A percentile compares a stretch with the other conserved stretches of the same genome.
Conservation (phyloP, 345 rosid genomes). For the Cardamine chenopodiifolia region DNA sequence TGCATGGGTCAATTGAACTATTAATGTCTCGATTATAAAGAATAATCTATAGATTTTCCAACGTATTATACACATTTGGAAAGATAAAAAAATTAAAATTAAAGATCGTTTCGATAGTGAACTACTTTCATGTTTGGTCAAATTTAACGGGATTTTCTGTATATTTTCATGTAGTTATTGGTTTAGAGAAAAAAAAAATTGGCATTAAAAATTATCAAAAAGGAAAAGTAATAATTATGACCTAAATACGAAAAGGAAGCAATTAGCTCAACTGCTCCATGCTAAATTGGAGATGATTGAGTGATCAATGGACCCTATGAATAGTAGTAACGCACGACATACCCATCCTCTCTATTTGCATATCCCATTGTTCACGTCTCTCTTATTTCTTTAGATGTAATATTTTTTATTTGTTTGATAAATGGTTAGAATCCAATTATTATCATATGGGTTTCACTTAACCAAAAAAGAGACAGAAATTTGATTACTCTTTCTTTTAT, state of each 20-base stretch:
- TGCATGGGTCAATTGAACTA: not conserved
- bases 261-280: slow-evolving; percentile 41
- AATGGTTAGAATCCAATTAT: no score
- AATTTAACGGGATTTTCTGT: not conserved
- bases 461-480: not conserved
- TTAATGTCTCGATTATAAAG: not conserved
- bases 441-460: not conserved
- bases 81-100: not conserved
- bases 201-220: not conserved
- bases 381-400: slow-evolving; percentile 7
- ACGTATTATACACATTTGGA: not conserved
- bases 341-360: slow-evolving; percentile 13
- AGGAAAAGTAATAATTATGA: not conserved
- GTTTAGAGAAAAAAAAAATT: no score
- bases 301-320: slow-evolving; percentile 22
- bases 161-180: not conserved
- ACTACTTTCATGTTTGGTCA: not conserved
- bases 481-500: not conserved
- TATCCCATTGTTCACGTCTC: not conserved
- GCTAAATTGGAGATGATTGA: slow-evolving; percentile 16
- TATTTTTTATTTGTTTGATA: slow-evolving; percentile 18
- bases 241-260: not conserved
- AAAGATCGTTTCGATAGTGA: not conserved
- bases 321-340: no score
- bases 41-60: not conserved